Conservation (phyloP, 331 rosid species). For the Rhamnella rubrinervis region DNA sequence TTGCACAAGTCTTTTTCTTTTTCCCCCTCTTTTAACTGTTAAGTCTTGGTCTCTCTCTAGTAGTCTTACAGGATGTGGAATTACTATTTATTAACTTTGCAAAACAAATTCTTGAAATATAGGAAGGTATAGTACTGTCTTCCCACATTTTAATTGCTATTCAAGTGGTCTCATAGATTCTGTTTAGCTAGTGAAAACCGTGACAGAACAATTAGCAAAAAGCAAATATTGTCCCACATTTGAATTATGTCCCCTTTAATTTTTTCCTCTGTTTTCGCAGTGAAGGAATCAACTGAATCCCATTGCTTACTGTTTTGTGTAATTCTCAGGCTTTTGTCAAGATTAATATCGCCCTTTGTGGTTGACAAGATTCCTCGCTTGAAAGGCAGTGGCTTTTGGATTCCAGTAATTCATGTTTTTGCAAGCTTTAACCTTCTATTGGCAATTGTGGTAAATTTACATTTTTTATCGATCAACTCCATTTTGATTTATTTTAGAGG, state of each 20-base stretch:
- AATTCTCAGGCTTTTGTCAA: constrained; percentile 63
- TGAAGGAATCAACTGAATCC: too few species aligned
- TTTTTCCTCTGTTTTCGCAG: constrained; percentile 21
- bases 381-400: constrained; percentile 91
- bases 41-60: too few species aligned
- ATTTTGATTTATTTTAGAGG: constrained; percentile 1
- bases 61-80: too few species aligned
- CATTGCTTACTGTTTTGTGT: neutral
- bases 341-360: constrained; percentile 61
- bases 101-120: too few species aligned
- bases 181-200: too few species aligned
- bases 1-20: too few species aligned
- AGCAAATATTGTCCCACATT: neutral
- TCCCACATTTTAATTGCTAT: too few species aligned
- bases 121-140: too few species aligned
- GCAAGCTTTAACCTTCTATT: constrained; percentile 87
- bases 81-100: too few species aligned
- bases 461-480: constrained; percentile 12
- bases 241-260: neutral
- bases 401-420: constrained; percentile 82
- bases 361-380: constrained; percentile 78
- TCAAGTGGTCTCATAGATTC: too few species aligned
- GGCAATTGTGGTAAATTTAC: constrained; percentile 61
- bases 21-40: too few species aligned
- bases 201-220: too few species aligned